Base-by-base conservation (phyloP, 306 rosid genomes). In the Leucaena leucocephala region DNA sequence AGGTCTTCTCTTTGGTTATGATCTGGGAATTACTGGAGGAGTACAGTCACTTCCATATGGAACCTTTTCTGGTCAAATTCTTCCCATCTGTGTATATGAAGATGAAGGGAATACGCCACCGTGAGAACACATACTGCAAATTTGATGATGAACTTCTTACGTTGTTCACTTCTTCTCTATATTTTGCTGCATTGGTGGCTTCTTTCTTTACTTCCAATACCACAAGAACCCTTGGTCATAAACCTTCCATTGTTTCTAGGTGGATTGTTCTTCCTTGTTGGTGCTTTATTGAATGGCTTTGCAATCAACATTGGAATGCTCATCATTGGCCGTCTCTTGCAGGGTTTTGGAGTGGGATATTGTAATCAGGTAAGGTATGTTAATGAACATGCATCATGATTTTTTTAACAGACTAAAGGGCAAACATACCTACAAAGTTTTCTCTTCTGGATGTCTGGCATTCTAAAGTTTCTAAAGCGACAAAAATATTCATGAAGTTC, bases 231-330 rank as follows among this genome's bases (percentile, higher is more conserved):
- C 33, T 66, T 16, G 71, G 71, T 39, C 71, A 48, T 8, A 66
- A 66, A 39, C 71, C 71, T 10, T 39, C 71, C 21, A 39, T 66
- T 66, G 71, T 66, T 66, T 39, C 71, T 66, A 17, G 71, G 71
- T 66, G 71, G 71, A 38, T 17, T 66, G 15, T 66, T 66, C 43
- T 66, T 66, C 49, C 71, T 66, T 17, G 34, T 17, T 19, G 71
- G 71, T 39, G 49, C 71, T 8, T 9, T 39, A 8, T 17, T 66
- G 49, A 66, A 66, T 39, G 71, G 71, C 19, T 36, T 66, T 39
- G 71, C 49, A 3, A 0, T 39, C 33, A 66, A 66, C 49, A 66
- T 66, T 66, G 27, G 0, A 4, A 66, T 66, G 71, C 71, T 66
- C 27, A 66, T 66, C 33, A 39, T 66, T 17, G 71, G 71, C 5